These are phyloP conservation scores for Linderina pennispora DNA, from an alignment of 192 early-diverging fungal species.

Conservation along the genomic window DNA sequence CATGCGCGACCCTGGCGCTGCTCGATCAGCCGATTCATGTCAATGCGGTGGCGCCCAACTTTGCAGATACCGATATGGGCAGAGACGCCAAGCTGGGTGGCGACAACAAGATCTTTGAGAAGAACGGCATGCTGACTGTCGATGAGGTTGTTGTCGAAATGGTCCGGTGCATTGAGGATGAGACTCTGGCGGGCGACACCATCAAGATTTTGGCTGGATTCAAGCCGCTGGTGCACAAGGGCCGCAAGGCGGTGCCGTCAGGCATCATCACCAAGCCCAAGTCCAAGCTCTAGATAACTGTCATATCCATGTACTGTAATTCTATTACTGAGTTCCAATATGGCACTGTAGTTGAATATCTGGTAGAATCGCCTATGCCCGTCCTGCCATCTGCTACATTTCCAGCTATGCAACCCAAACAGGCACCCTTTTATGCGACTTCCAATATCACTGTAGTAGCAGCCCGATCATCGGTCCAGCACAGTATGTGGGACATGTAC, in stretches of 20 bases:
- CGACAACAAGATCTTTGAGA: constrained; percentile 10
- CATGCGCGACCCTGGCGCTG: constrained; percentile 38
- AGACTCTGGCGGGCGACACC: constrained; percentile 47
- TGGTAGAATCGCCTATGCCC: too few species aligned
- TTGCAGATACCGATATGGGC: constrained; percentile 50
- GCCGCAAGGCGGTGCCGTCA: constrained; percentile 28
- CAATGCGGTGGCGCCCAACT: constrained; percentile 60
- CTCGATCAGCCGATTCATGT: constrained; percentile 48
- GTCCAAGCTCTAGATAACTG: constrained; percentile 3
- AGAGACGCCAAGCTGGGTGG: constrained; percentile 6
- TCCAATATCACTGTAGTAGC: too few species aligned
- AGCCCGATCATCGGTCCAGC: too few species aligned
- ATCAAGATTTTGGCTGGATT: constrained; percentile 33
- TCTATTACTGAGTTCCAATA: not conserved
- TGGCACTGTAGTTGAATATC: too few species aligned
- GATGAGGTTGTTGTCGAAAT: constrained; percentile 55
- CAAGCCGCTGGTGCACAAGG: constrained; percentile 28
- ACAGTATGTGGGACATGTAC: too few species aligned
- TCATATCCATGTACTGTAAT: not conserved
- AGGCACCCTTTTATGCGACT: too few species aligned
- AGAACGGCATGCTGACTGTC: constrained; percentile 26
- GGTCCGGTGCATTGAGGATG: constrained; percentile 55
- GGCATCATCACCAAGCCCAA: constrained; percentile 22
- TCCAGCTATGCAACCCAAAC: too few species aligned
- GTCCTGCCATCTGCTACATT: too few species aligned